These are phyloP conservation scores for Trifolium subterraneum DNA, from an alignment of 306 rosid species.

Conservation along the genomic window DNA sequence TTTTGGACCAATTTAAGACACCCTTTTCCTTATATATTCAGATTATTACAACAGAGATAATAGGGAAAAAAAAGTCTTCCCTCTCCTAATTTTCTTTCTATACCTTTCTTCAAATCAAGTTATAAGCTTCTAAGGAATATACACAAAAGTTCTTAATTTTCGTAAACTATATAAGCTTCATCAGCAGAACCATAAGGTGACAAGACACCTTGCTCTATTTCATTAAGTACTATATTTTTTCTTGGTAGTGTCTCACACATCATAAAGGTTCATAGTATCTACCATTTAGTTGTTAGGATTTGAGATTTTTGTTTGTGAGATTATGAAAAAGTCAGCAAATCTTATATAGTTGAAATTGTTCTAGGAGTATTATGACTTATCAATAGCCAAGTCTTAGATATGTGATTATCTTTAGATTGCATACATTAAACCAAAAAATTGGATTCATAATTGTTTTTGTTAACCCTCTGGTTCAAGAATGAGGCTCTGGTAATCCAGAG, in stretches of 20 bases:
- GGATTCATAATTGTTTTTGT: conserved; percentile 7
- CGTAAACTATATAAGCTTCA: background rate
- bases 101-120: conserved; percentile 15
- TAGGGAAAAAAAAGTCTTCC: conserved; percentile 17
- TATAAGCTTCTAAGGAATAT: conserved; percentile 14
- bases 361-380: background rate
- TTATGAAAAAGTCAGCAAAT: conserved; percentile 43
- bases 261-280: conserved; percentile 41
- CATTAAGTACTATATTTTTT: background rate
- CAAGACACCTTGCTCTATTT: background rate
- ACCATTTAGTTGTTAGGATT: conserved; percentile 38
- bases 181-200: conserved; percentile 8
- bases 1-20: conserved; percentile 47
- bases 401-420: conserved; percentile 35
- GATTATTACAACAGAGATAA: background rate
- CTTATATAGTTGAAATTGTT: conserved; percentile 29
- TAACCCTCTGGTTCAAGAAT: too few species aligned
- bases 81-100: background rate
- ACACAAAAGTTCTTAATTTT: background rate
- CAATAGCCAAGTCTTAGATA: background rate
- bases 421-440: conserved; percentile 35
- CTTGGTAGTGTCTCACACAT: conserved; percentile 31
- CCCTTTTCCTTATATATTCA: conserved; percentile 22
- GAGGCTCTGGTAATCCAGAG: too few species aligned
- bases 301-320: conserved; percentile 27